Conservation (phyloP, 352 stramenopile species). For the Saprolegnia diclina region DNA sequence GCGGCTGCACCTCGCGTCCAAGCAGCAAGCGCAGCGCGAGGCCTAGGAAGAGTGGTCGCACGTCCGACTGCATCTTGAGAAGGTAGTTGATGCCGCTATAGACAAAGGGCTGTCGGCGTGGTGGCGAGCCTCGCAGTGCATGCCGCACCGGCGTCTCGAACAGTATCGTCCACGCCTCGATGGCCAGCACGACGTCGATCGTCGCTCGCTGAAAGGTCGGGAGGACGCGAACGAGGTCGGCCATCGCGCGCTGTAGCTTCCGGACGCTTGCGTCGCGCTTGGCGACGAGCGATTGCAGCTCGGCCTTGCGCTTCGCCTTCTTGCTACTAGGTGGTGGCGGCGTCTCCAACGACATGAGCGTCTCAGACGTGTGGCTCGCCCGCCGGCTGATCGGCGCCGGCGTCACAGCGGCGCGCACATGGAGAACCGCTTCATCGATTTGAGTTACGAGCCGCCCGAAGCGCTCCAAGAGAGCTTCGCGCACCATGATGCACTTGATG, state of each 20-base stretch:
- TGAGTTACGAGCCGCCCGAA: background rate
- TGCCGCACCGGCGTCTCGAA: background rate
- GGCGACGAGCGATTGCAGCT: background rate
- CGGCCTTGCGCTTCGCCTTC: background rate
- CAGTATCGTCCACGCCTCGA: background rate
- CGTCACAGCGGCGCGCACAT: background rate
- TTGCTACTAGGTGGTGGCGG: conserved; percentile 2
- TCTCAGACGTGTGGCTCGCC: background rate
- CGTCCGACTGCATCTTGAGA: conserved; percentile 7
- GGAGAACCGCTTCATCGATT: background rate
- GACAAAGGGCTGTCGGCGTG: background rate
- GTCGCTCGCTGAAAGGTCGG: background rate
- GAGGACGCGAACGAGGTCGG: background rate
- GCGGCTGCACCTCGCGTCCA: background rate
- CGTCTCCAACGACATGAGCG: background rate
- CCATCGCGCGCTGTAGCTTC: background rate
- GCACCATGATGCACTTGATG: conserved; percentile 19
- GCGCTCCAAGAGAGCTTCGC: conserved; percentile 13
- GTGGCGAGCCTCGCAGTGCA: background rate
- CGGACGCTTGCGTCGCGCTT: background rate
- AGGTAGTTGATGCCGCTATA: conserved; percentile 16
- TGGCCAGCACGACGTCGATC: background rate
- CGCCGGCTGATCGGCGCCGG: background rate
- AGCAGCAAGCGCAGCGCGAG: background rate
- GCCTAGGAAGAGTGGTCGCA: background rate